These are phyloP conservation scores for Zymoseptoria pseudotritici DNA, from an alignment of 2,329 filamentous ascomycete species.

Conservation along the genomic window DNA sequence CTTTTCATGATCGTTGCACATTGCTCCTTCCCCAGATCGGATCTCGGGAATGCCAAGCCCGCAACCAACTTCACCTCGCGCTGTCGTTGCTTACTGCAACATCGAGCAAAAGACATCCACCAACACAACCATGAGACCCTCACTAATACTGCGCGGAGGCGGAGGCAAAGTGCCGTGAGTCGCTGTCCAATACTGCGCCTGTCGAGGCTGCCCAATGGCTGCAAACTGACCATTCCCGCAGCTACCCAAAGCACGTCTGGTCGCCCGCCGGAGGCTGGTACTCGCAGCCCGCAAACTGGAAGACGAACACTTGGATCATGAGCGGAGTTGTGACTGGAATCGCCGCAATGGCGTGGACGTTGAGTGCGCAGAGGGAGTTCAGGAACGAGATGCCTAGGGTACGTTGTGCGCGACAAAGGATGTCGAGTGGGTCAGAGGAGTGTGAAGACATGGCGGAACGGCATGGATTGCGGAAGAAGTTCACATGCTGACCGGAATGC, in stretches of 20 bases:
- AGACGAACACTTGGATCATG: conserved; percentile 75
- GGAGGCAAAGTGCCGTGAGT: conserved; percentile 68
- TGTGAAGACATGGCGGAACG: too few species aligned
- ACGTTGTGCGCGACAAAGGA: conserved; percentile 3
- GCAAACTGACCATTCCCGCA: conserved; percentile 9
- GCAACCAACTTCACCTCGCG: conserved; percentile 11
- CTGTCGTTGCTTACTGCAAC: background rate
- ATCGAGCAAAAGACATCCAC: conserved; percentile 1
- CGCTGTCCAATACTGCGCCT: background rate
- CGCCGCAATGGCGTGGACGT: conserved; percentile 58
- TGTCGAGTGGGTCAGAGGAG: background rate
- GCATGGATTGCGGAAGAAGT: background rate
- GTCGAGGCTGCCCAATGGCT: conserved; percentile 12
- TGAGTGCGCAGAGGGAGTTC: conserved; percentile 64
- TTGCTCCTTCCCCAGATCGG: conserved; percentile 2
- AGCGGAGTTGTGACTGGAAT: conserved; percentile 61
- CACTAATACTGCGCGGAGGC: conserved; percentile 51
- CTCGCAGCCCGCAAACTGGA: conserved; percentile 90
- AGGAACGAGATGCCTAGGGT: conserved; percentile 66
- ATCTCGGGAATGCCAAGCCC: background rate
- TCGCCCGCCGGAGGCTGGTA: conserved; percentile 98
- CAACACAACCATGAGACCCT: conserved; percentile 23
- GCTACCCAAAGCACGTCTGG: conserved; percentile 69
- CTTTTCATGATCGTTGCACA: background rate
- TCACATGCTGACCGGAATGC: conserved; percentile 6